Percentiles rank a stretch among this genome's conserved stretches.
Conservation (phyloP, 192 early-diverging fungal species). For the Rhizophlyctis rosea region DNA sequence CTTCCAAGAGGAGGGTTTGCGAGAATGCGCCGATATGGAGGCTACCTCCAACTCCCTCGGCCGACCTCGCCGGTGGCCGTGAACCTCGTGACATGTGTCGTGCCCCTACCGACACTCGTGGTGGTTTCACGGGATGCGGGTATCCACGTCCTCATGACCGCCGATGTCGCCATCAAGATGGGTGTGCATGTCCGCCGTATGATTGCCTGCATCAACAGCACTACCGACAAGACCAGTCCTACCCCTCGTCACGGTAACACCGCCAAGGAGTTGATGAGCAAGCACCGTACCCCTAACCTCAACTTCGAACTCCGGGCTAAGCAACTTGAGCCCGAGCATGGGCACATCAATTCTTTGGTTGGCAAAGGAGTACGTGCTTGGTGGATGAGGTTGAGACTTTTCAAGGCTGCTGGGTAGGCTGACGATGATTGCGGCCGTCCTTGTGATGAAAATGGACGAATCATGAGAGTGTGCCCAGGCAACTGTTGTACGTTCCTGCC, state of each 20-base stretch:
- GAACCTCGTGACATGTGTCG: conserved; percentile 85
- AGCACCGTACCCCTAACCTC: conserved; percentile 58
- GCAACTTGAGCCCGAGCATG: conserved; percentile 68
- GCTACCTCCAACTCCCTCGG: conserved; percentile 81
- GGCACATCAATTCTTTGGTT: conserved; percentile 76
- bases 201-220: conserved; percentile 81
- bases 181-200: conserved; percentile 91
- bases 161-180: conserved; percentile 81
- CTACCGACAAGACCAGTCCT: conserved; percentile 93
- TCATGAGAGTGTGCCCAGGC: conserved; percentile 39
- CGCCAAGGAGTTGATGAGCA: conserved; percentile 67
- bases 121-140: conserved; percentile 90
- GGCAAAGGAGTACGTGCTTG: conserved; percentile 70
- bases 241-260: conserved; percentile 93
- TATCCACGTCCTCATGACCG: conserved; percentile 87
- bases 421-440: too few relatives aligned
- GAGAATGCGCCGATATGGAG: conserved; percentile 96
- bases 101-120: conserved; percentile 85
- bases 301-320: conserved; percentile 80
- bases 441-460: too few relatives aligned
- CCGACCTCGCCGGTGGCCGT: conserved; percentile 82
- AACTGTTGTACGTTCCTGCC: conserved; percentile 49
- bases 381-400: conserved; percentile 60
- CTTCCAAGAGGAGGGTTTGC: conserved; percentile 88
- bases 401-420: conserved; percentile 35